phyloP scores from a whole-genome alignment of 2,329 filamentous ascomycete species.

The Pestalotiopsis sp. region DNA sequence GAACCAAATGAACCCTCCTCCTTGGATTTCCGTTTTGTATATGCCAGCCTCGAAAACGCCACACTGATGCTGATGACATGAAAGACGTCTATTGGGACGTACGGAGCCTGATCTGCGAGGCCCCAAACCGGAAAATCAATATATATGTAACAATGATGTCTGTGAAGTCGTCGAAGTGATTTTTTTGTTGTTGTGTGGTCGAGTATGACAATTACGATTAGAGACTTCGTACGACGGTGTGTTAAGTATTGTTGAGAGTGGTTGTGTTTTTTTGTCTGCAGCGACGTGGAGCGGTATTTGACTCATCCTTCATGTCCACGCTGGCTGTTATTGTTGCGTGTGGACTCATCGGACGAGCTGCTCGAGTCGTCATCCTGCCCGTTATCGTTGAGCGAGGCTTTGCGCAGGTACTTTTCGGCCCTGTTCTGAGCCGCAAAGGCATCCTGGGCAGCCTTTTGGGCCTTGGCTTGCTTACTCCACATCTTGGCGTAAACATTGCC shows the following conservation, averaged over 20 bases:
- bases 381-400: slow-evolving; percentile 40
- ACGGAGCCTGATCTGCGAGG: not conserved
- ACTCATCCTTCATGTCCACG: not conserved
- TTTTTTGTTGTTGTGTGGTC: not conserved
- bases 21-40: slow-evolving; percentile 11
- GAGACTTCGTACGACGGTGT: slow-evolving; percentile 3
- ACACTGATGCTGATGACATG: slow-evolving; percentile 12
- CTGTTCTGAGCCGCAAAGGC: slow-evolving; percentile 47
- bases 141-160: slow-evolving; percentile 11
- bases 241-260: not conserved
- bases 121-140: slow-evolving; percentile 8
- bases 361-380: slow-evolving; percentile 37
- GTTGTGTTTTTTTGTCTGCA: not conserved
- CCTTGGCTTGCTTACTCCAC: slow-evolving; percentile 87
- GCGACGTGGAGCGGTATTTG: not conserved
- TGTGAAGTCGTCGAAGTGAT: slow-evolving; percentile 4
- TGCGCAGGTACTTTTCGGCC: slow-evolving; percentile 47
- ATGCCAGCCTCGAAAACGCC: slow-evolving; percentile 16
- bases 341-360: slow-evolving; percentile 25
- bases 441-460: slow-evolving; percentile 69
- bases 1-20: slow-evolving; percentile 2
- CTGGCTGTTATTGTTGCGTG: not conserved
- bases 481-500: slow-evolving; percentile 79
- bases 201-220: slow-evolving; percentile 3
- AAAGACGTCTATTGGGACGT: slow-evolving; percentile 8